Evolutionary conservation across 768 basidiomycete genomes (phyloP), one percentile per base, ranked within the genome.

Genomic region (Clitopilus hobsonii): DNA sequence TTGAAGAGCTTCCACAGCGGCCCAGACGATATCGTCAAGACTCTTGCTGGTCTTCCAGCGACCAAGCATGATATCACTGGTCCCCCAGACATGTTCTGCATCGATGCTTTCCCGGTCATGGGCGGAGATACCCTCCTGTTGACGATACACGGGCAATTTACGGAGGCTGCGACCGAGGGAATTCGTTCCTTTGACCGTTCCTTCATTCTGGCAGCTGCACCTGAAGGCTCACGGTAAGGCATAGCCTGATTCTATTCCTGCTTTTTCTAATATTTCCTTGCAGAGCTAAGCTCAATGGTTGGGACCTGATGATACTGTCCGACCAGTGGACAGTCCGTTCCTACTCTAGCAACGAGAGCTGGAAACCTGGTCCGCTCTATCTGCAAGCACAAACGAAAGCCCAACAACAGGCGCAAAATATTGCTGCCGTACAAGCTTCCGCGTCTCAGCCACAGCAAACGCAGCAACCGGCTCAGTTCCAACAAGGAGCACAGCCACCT

Each of bases 121-220:
- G 82, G 84, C 57, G 87, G 84, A 8, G 84, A 79, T 65, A 71
- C 82, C 16, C 78, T 96, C 58, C 75, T 92, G 53, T 73, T 90
- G 56, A 83, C 81, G 45, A 76, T 98, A 16, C 93, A 97, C 66
- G 95, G 95, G 2, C 86, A 98, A 67, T 96, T 96, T 65, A 79
- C 81, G 51, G 98, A 80, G 78, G 96, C 95, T 63, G 56, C 86
- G 6, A 57, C 84, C 7, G 82, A 83, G 53, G 94, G 94, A 10
- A 72, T 93, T 22, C 83, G 96, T 47, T 96, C 94, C 20, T 99
- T 99, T 70, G 94, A 97, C 67, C 81, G 97, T 55, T 86, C 91
- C 0, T 95, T 98, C 65, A 80, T 98, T 53, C 75, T 99, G 23
- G 84, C 86, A 4, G 88, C 89, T 32, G 88, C 94, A 2, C 71